Evolutionary conservation across 2,329 filamentous ascomycete species (phyloP), one percentile per base, ranked within the genome.

Genomic region (Exophiala lecanii-corni): DNA sequence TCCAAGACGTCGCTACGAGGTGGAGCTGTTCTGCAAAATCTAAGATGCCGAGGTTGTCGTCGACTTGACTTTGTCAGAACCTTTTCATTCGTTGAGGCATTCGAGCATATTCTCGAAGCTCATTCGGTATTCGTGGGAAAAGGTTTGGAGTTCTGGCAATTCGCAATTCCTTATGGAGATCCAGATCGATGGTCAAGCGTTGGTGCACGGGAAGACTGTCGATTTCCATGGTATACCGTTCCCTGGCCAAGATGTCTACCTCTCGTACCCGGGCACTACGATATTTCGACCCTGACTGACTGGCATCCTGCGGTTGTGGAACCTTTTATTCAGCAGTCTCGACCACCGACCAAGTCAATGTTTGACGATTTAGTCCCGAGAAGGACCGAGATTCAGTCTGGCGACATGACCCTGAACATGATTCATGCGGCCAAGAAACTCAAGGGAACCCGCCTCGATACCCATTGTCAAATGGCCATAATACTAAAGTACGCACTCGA

Each of bases 201-300:
- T 3, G 39, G 31, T 16, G 16, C 31, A 39, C 2, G 21, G 18
- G n/a, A 20, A 34, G 12, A 23, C 36, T 43, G 37, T 38, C 40
- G 31, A 16, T 58, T 59, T 28, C 56, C 55, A 10, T 62, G 58
- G 58, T 57, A 53, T 40, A 53, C 47, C 3, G 47, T 59, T 12
- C 45, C 52, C 12, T 64, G 62, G 61, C 56, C 61, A 10, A 41
- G 45, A 21, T 61, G 57, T 37, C 44, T 64, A 4, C 62, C 62
- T 2, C 53, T 60, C 9, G 50, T 61, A 5, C 57, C 61, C 4
- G 36, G 32, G 3, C 57, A 63, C 45, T 57, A 59, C 16, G 49
- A 55, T 10, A 37, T 55, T 3, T 55, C 47, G 7, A 28, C 43
- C 13, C 26, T 45, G 18, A 53, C 50, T 13, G 26, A 46, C 10